Evolutionary conservation across 257 asterid genomes (phyloP), one percentile per base, ranked within the genome.

Genomic region (Eustoma russellianum): DNA sequence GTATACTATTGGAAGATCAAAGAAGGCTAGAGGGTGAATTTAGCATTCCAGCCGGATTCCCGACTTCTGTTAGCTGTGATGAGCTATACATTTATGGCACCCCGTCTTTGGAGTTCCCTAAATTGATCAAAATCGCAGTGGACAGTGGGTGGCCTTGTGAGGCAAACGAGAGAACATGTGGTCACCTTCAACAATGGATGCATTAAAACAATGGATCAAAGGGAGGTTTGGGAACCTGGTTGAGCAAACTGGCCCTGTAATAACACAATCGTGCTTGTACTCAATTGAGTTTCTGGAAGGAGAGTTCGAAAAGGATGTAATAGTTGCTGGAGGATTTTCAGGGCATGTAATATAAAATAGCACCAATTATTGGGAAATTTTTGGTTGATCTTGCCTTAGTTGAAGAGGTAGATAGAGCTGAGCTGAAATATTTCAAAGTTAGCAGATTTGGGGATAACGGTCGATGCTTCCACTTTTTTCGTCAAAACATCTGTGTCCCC

Each of bases 261-360:
- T 76, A 69, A 60, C 60, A 16, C 97, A 92, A 33, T 82, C 95
- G 16, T 92, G 97, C 71, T 68, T 92, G 93, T 92, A 92, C 56
- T 92, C 98, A 0, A 79, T 92, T 16, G 98, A 91, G 63, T 87
- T 82, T 24, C 33, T 92, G 70, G 94, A 86, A 24, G 97, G 93
- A 0, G 83, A 85, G 60, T 85, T 88, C 9, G 93, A 83, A 50
- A 64, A 83, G 48, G 77, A 77, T 35, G 82, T 74, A 47, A 80
- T 87, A 71, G 76, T 87, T 40, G 88, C 79, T 56, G 96, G 94
- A 13, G 98, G 96, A 3, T 90, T 90, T 52, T 90, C 98, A 1
- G 98, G 98, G 15, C 96, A 90, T 48, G 98, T n/a, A 96, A 33
- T 84, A 86, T 54, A 90, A 90, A 83, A 86, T 90, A 96, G 91